Percentiles rank a stretch among this genome's conserved stretches.
Conservation (phyloP, 768 basidiomycete species). For the Phylloporus arenicola region DNA sequence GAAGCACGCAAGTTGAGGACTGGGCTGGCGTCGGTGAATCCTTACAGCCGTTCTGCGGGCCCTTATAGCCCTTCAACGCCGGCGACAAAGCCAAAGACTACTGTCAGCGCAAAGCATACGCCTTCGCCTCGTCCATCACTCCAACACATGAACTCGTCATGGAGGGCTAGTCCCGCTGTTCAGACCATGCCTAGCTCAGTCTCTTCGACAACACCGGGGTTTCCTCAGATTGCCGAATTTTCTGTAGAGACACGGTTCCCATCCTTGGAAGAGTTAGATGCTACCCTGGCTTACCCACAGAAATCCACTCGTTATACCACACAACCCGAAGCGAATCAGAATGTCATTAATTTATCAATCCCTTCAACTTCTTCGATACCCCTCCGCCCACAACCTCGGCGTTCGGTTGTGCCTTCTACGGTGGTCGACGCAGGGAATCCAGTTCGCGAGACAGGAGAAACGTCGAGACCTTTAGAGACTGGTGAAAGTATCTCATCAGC, state of each 20-base stretch:
- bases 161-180: constrained; percentile 14
- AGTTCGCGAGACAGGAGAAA: constrained; percentile 38
- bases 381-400: constrained; percentile 19
- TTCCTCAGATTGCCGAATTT: constrained; percentile 37
- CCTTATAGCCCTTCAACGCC: constrained; percentile 13
- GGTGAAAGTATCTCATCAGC: constrained; percentile 8
- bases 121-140: constrained; percentile 29
- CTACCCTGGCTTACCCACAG: constrained; percentile 37
- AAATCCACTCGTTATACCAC: constrained; percentile 14
- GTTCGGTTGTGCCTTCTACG: constrained; percentile 7
- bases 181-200: constrained; percentile 33
- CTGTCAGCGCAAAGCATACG: constrained; percentile 15
- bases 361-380: constrained; percentile 21
- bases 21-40: constrained; percentile 53
- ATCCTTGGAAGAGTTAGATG: constrained; percentile 79
- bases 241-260: constrained; percentile 76
- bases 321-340: constrained; percentile 14
- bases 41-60: constrained; percentile 24
- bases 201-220: constrained; percentile 28
- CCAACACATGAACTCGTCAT: constrained; percentile 13
- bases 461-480: constrained; percentile 9
- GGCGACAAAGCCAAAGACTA: constrained; percentile 16
- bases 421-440: constrained; percentile 40
- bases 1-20: constrained; percentile 71
- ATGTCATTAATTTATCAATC: constrained; percentile 19